Base-by-base conservation (phyloP, 1,284 basidiomycete genomes). In the Laetiporus sulphureus region DNA sequence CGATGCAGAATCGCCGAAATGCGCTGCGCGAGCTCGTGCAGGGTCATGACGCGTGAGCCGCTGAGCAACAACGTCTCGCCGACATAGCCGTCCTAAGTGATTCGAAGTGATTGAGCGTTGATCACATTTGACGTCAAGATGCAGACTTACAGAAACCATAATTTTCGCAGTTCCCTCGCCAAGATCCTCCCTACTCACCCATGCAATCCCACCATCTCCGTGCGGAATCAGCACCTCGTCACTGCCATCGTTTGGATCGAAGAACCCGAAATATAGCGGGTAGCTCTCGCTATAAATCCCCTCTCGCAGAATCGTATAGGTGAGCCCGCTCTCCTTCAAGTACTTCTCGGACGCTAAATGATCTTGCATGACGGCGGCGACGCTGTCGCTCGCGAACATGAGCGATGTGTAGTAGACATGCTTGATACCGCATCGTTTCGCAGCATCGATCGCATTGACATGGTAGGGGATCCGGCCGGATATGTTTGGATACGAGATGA, bases 341-440 rank as follows among this genome's bases (percentile, higher is more conserved):
- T 65, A 62, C 32, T 37, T 38, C 51, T 69, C 66, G 19, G 65
- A 66, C 36, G 57, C 59, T 27, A 61, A 40, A 48, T 68, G 66
- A 3, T 64, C 63, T 40, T 56, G 56, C 60, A 64, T 63, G 30
- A 66, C 63, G 19, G 51, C 62, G 5, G 63, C 58, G 29, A 52
- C 49, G 47, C 60, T 63, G 18, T 32, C 55, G 32, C 49, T 52
- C 13, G 54, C 62, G 46, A 62, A 66, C 27, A 58, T 60, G 40
- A 68, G 60, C 15, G 61, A 64, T 18, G 66, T 69, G 48, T 69
- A 69, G 50, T 61, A 64, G 40, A 69, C 45, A 44, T 58, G 63
- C 46, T 55, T 52, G 46, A 67, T 49, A 1, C 60, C 62, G 2
- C 43, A 51, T 6, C 54, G 48, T 37, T 56, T 57, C 5, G 66